phyloP scores from a whole-genome alignment of 805 yeast species.

The Lipomyces spencermartinsiae region DNA sequence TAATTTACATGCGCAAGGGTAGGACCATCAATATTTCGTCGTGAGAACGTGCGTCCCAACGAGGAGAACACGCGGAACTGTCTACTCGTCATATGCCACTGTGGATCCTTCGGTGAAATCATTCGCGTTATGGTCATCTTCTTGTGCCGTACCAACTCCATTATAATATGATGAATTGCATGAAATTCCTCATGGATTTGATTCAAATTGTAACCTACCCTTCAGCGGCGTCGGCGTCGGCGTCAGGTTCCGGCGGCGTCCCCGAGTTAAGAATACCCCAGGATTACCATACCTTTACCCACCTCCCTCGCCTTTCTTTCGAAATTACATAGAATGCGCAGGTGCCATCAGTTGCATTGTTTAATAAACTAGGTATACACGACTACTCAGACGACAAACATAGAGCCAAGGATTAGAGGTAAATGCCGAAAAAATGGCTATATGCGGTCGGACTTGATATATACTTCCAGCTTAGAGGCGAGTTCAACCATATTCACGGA shows the following conservation, averaged over 20 bases:
- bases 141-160: background rate
- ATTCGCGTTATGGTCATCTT: background rate
- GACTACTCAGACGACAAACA: background rate
- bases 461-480: slow-evolving; percentile 20
- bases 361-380: background rate
- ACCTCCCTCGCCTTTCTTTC: no score
- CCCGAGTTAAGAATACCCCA: no score
- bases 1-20: slow-evolving; percentile 24
- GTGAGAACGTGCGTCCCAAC: background rate
- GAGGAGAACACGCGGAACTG: background rate
- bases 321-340: no score
- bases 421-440: slow-evolving; percentile 21
- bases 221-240: no score
- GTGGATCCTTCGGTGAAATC: background rate
- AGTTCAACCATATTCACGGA: background rate
- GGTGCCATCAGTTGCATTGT: background rate
- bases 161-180: background rate
- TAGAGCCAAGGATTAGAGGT: background rate
- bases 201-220: background rate
- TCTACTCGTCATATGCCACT: background rate
- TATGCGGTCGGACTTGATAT: slow-evolving; percentile 24
- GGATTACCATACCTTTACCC: no score
- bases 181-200: background rate
- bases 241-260: no score
- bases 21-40: background rate